Evolutionary conservation across 23 red algal genomes (phyloP).

Genomic region (Gracilaria domingensis): DNA sequence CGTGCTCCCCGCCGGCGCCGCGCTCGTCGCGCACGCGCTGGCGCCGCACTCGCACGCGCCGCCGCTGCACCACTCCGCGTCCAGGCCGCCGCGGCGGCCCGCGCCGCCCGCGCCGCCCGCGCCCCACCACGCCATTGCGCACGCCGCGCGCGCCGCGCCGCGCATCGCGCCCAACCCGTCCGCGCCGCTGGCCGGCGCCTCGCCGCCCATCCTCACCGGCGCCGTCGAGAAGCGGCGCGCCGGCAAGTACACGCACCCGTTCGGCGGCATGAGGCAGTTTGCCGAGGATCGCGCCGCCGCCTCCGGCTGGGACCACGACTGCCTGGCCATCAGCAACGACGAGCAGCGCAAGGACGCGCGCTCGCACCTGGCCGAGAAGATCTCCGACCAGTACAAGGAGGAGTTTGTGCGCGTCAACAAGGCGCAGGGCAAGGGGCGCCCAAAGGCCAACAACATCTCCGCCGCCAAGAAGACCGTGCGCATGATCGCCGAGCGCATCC

Average conservation of each 20-base stretch:
- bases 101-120: not conserved
- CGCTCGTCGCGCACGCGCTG: too few relatives aligned
- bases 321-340: conserved; percentile 52
- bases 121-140: not conserved
- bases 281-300: conserved; percentile 64
- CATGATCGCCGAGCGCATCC: conserved; percentile 76
- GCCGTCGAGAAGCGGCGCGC: conserved; percentile 64
- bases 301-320: conserved; percentile 70
- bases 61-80: not conserved
- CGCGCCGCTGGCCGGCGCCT: not conserved
- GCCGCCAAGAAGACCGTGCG: conserved; percentile 76
- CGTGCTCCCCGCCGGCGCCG: too few relatives aligned
- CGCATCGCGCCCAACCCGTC: conserved; percentile 2
- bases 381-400: conserved; percentile 69
- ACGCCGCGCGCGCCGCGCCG: not conserved
- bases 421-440: conserved; percentile 60
- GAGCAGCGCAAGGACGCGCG: conserved; percentile 50
- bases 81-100: not conserved
- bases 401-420: conserved; percentile 71
- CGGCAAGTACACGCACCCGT: conserved; percentile 74
- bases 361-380: conserved; percentile 60
- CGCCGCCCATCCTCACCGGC: conserved; percentile 36
- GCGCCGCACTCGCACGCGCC: not conserved
- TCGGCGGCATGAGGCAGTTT: conserved; percentile 74
- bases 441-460: conserved; percentile 80